Evolutionary conservation across 192 early-diverging fungal species (phyloP).

Genomic region (Pilobolus umbonatus): DNA sequence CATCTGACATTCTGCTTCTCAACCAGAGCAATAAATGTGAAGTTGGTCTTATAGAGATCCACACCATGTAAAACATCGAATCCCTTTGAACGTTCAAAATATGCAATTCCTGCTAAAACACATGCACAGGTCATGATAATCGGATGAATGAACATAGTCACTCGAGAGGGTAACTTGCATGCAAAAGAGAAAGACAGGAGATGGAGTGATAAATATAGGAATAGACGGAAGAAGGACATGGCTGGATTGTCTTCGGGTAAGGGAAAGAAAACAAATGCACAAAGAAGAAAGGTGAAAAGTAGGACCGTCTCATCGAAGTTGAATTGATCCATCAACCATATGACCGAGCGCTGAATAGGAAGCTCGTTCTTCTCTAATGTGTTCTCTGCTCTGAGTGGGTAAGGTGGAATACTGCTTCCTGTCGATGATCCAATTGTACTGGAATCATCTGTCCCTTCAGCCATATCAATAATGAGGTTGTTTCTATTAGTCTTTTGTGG

Average conservation of each 20-base stretch:
- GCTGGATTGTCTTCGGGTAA: constrained; percentile 4
- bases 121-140: constrained; percentile 19
- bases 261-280: constrained; percentile 5
- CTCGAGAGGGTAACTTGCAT: neutral
- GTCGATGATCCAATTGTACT: neutral
- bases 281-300: constrained; percentile 1
- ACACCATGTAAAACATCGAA: neutral
- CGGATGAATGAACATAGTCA: constrained; percentile 11
- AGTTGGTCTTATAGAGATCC: constrained; percentile 2
- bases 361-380: neutral
- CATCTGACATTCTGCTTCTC: constrained; percentile 6
- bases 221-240: constrained; percentile 9
- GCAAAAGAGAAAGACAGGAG: constrained; percentile 5
- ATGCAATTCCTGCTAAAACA: constrained; percentile 5
- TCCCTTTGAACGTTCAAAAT: constrained; percentile 9
- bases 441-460: neutral
- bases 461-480: too few species aligned
- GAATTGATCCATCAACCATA: constrained; percentile 10
- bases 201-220: constrained; percentile 5
- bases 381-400: neutral
- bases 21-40: constrained; percentile 8
- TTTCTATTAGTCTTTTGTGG: neutral
- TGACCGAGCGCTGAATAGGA: neutral
- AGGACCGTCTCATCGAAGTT: constrained; percentile 1
- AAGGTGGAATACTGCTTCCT: neutral